These are phyloP conservation scores for Saccharomycopsis guyanensis DNA, from an alignment of 805 yeast genomes.

Conservation along the genomic window DNA sequence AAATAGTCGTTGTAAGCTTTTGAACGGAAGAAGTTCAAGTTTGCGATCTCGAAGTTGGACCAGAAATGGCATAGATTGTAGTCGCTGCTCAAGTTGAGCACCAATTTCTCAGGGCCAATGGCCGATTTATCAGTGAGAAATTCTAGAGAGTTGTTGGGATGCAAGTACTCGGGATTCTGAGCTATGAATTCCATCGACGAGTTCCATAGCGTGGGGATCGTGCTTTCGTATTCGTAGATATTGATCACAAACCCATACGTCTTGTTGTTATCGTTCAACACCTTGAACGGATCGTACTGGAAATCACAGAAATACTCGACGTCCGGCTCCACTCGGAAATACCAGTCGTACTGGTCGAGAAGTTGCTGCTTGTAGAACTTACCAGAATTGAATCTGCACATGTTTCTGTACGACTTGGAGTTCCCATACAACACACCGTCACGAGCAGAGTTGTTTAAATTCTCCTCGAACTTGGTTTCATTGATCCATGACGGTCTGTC, in stretches of 20 bases:
- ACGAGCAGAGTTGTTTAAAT: conserved; percentile 37
- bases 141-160: conserved; percentile 53
- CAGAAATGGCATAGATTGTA: conserved; percentile 83
- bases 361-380: conserved; percentile 76
- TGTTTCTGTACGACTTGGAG: conserved; percentile 69
- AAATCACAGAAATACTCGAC: conserved; percentile 85
- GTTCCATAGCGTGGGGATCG: conserved; percentile 82
- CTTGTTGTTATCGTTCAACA: conserved; percentile 68
- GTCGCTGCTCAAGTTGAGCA: conserved; percentile 40
- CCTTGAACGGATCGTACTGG: conserved; percentile 78
- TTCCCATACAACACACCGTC: conserved; percentile 55
- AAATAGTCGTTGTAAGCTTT: conserved; percentile 56
- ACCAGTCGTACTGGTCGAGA: conserved; percentile 69
- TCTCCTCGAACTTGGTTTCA: conserved; percentile 41
- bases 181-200: conserved; percentile 57
- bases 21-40: conserved; percentile 61
- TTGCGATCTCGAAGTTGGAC: conserved; percentile 80
- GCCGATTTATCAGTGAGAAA: conserved; percentile 48
- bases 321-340: conserved; percentile 94
- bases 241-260: conserved; percentile 84
- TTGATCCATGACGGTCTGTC: conserved; percentile 68
- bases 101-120: conserved; percentile 34
- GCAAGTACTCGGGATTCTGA: conserved; percentile 53
- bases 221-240: conserved; percentile 71
- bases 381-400: conserved; percentile 95